These are phyloP conservation scores for Aspergillus puulaauensis DNA, from an alignment of 2,329 filamentous ascomycete species.

Conservation along the genomic window DNA sequence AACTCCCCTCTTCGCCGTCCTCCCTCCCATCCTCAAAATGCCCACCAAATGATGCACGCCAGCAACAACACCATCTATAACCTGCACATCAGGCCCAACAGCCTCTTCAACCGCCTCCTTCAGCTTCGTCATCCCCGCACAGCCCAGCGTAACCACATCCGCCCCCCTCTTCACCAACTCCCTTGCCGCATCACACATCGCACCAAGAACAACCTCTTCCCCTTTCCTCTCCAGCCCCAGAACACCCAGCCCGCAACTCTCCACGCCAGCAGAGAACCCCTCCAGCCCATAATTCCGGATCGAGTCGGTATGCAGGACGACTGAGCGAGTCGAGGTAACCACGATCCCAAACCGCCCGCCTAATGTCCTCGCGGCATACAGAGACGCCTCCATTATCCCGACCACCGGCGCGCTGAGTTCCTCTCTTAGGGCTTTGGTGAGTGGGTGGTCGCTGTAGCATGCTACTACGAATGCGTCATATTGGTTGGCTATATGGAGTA, in stretches of 20 bases:
- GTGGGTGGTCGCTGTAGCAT: slow-evolving; percentile 50
- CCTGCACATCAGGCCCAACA: slow-evolving; percentile 4
- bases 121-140: slow-evolving; percentile 51
- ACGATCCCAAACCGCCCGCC: slow-evolving; percentile 49
- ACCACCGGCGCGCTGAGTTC: slow-evolving; percentile 47
- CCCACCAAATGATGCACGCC: too few species aligned
- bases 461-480: slow-evolving; percentile 52
- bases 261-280: slow-evolving; percentile 45
- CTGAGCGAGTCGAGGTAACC: slow-evolving; percentile 41
- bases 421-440: slow-evolving; percentile 49
- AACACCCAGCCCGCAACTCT: slow-evolving; percentile 44
- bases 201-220: slow-evolving; percentile 5
- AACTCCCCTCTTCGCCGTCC: too few species aligned
- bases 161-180: slow-evolving; percentile 43
- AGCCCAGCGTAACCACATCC: slow-evolving; percentile 47
- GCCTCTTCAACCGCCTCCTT: slow-evolving; percentile 30
- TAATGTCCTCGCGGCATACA: slow-evolving; percentile 52
- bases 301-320: slow-evolving; percentile 42
- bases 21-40: too few species aligned
- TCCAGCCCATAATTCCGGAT: slow-evolving; percentile 44
- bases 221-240: slow-evolving; percentile 43
- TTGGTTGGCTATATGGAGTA: slow-evolving; percentile 38
- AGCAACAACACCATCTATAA: too few species aligned
- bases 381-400: slow-evolving; percentile 53
- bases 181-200: slow-evolving; percentile 40